Conservation (phyloP, 176 grass and related monocot species). For the Poa annua region DNA sequence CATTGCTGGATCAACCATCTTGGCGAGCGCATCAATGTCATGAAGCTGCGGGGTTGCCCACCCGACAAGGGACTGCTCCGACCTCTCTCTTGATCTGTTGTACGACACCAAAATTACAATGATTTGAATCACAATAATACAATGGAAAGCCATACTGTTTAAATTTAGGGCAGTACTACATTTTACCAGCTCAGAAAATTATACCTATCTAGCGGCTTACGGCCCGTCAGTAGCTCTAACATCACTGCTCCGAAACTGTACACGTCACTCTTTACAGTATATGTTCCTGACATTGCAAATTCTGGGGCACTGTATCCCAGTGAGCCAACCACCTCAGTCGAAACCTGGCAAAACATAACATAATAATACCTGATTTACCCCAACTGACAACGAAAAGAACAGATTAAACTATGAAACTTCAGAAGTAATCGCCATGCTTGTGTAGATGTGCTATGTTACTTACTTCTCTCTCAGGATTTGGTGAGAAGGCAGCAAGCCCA, state of each 20-base stretch:
- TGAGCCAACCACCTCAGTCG: conserved; percentile 71
- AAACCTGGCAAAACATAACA: conserved; percentile 57
- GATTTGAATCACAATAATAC: background rate
- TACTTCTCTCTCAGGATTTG: conserved; percentile 90
- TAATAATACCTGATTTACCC: background rate
- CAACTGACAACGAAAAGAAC: background rate
- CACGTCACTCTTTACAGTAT: conserved; percentile 87
- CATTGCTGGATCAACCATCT: conserved; percentile 91
- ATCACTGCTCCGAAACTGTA: conserved; percentile 98
- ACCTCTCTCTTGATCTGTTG: conserved; percentile 83
- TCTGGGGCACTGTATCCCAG: conserved; percentile 96
- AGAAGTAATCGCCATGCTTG: background rate
- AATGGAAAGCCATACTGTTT: background rate
- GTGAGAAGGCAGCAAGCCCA: conserved; percentile 88
- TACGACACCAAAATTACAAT: conserved; percentile 6
- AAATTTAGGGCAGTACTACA: too few relatives aligned
- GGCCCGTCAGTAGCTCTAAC: conserved; percentile 90
- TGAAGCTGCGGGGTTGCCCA: conserved; percentile 97
- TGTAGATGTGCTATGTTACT: conserved; percentile 4
- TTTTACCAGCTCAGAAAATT: background rate
- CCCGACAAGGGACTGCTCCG: conserved; percentile 83
- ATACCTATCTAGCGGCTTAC: conserved; percentile 90
- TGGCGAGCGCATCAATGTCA: conserved; percentile 81
- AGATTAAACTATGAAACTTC: background rate
- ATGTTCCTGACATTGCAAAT: conserved; percentile 86